Conservation (phyloP, 768 basidiomycete genomes). For the Pleurotus cornucopiae region DNA sequence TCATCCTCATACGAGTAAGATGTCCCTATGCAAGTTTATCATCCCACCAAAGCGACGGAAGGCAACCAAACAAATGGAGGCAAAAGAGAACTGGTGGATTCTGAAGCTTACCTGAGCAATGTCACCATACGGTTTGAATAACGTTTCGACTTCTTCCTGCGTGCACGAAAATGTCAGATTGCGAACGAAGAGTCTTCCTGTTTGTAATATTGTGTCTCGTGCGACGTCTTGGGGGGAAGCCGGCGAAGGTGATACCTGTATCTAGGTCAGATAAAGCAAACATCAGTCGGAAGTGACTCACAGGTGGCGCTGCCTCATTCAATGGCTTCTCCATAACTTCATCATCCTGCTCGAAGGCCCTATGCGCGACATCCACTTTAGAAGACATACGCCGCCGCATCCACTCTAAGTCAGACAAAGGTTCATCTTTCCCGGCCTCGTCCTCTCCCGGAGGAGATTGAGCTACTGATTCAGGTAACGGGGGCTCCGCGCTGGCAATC, state of each 20-base stretch:
- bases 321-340: constrained; percentile 23
- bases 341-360: constrained; percentile 59
- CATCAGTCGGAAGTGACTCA: neutral
- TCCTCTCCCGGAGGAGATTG: constrained; percentile 11
- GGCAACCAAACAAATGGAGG: constrained; percentile 8
- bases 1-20: constrained; percentile 25
- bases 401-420: constrained; percentile 72
- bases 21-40: constrained; percentile 16
- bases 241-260: constrained; percentile 1
- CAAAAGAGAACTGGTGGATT: neutral
- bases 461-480: neutral
- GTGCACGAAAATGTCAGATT: constrained; percentile 89
- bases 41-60: constrained; percentile 7
- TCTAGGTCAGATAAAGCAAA: neutral
- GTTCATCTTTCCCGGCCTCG: constrained; percentile 24
- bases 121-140: constrained; percentile 68
- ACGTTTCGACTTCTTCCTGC: constrained; percentile 58
- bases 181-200: constrained; percentile 85
- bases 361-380: constrained; percentile 30
- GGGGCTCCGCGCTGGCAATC: neutral
- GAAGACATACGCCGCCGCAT: constrained; percentile 60
- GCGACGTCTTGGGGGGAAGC: constrained; percentile 26
- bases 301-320: neutral
- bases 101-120: constrained; percentile 64
- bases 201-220: constrained; percentile 59